phyloP scores from a whole-genome alignment of 2,329 filamentous ascomycete species.

The Aureobasidium zeae region DNA sequence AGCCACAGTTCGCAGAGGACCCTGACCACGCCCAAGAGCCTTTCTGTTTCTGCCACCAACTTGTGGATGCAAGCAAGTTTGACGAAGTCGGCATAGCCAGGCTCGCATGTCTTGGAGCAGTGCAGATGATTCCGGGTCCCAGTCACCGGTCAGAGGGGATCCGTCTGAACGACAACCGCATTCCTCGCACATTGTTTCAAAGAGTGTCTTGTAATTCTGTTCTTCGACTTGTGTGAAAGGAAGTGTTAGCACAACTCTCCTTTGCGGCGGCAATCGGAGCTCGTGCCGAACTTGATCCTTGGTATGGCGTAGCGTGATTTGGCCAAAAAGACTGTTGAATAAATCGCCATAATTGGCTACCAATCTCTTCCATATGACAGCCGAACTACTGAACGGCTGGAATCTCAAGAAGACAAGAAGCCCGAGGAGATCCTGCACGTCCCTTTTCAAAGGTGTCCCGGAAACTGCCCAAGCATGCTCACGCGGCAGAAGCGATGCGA shows the following conservation, averaged over 20 bases:
- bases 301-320: slow-evolving; percentile 71
- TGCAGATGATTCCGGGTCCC: slow-evolving; percentile 51
- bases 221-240: slow-evolving; percentile 87
- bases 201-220: slow-evolving; percentile 72
- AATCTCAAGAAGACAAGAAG: slow-evolving; percentile 72
- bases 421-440: slow-evolving; percentile 69
- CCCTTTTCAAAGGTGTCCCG: slow-evolving; percentile 77
- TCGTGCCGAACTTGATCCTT: slow-evolving; percentile 75
- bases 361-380: slow-evolving; percentile 59
- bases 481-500: slow-evolving; percentile 72
- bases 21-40: slow-evolving; percentile 50
- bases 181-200: slow-evolving; percentile 63
- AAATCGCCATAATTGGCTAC: slow-evolving; percentile 36
- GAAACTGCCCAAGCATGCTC: slow-evolving; percentile 87
- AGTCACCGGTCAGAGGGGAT: slow-evolving; percentile 50
- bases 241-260: slow-evolving; percentile 76
- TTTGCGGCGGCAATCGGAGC: slow-evolving; percentile 69
- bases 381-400: slow-evolving; percentile 61
- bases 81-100: slow-evolving; percentile 69
- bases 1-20: slow-evolving; percentile 66
- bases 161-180: slow-evolving; percentile 59
- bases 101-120: slow-evolving; percentile 63
- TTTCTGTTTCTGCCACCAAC: slow-evolving; percentile 59
- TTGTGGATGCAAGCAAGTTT: slow-evolving; percentile 79
- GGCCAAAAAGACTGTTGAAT: slow-evolving; percentile 61